Evolutionary conservation across 2,329 filamentous ascomycete species (phyloP), one percentile per base, ranked within the genome.

Genomic region (Camptophora hylomeconis): DNA sequence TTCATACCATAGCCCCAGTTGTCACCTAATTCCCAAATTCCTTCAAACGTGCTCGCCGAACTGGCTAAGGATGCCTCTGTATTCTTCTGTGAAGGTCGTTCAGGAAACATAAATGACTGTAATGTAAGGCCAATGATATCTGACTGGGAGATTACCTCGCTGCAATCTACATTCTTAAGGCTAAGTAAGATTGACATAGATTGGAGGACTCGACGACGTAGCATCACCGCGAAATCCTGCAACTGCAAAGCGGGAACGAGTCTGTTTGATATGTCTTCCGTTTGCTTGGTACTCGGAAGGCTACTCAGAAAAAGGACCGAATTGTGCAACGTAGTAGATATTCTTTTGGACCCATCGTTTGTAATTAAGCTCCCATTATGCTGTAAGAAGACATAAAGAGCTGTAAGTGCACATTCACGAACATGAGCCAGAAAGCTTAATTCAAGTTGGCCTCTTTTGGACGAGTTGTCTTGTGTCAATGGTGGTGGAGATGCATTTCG

Each of bases 401-500:
- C 92, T 3, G 86, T 82, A 8, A 98, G 61, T 5, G 89, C 86
- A 50, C 87, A 95, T 56, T 98, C 89, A 45, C 89, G 70, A 11
- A 98, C 87, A 52, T 98, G 89, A 0, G 86, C 80, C 10, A 98
- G 63, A 48, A 94, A 98, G 20, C 83, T 92, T 3, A 87, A 75
- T 51, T 98, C 92, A 5, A 95, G 63, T 28, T 83, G 68, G 38
- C 80, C 87, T 30, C 86, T 72, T 38, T 87, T 75, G 0, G 78
- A 72, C 28, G 83, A 82, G 42, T 89, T 92, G 42, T 95, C 87
- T 51, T 84, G 92, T 18, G 83, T 77, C n/a, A 95, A 57, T 5
- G 92, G 87, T 47, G 92, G 93, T 1, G 92, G 87, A 7, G 98
- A 65, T 0, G 89, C 87, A 53, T 95, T 98, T 55, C 93, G 93